These are phyloP conservation scores for Bonia amplexicaulis DNA, from an alignment of 176 grass and related monocot species.

Conservation along the genomic window DNA sequence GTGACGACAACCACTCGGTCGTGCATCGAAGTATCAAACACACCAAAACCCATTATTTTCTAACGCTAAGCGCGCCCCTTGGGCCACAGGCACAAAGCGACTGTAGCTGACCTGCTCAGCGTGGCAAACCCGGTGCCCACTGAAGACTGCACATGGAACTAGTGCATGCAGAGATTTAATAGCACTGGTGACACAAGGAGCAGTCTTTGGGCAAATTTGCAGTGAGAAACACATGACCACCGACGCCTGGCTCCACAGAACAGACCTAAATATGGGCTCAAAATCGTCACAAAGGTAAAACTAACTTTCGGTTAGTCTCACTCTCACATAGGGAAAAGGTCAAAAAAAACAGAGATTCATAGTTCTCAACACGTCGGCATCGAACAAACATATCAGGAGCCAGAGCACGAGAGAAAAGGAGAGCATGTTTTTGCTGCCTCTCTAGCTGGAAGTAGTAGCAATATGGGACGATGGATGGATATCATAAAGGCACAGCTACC, in stretches of 20 bases:
- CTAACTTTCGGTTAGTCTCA: background rate
- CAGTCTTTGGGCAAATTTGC: slow-evolving; percentile 20
- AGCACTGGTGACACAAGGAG: background rate
- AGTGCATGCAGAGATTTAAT: slow-evolving; percentile 23
- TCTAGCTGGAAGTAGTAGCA: slow-evolving; percentile 1
- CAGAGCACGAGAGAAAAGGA: background rate
- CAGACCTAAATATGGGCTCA: background rate
- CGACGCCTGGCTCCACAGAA: slow-evolving; percentile 16
- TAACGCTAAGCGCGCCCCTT: background rate
- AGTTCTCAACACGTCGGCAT: background rate
- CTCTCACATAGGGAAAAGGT: background rate
- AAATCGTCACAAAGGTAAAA: background rate
- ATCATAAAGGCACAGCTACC: slow-evolving; percentile 36
- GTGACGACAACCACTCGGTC: slow-evolving; percentile 21
- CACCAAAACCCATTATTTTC: slow-evolving; percentile 21
- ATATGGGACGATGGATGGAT: background rate
- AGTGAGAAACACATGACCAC: slow-evolving; percentile 24
- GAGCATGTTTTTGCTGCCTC: background rate
- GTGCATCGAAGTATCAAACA: background rate
- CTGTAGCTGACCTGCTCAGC: slow-evolving; percentile 30
- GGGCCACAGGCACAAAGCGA: background rate
- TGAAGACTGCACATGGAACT: slow-evolving; percentile 28
- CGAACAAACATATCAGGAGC: background rate
- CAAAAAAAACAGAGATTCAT: background rate
- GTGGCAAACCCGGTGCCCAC: background rate